phyloP scores from a whole-genome alignment of 2,329 filamentous ascomycete genomes.

The Colletotrichum liaoningense region DNA sequence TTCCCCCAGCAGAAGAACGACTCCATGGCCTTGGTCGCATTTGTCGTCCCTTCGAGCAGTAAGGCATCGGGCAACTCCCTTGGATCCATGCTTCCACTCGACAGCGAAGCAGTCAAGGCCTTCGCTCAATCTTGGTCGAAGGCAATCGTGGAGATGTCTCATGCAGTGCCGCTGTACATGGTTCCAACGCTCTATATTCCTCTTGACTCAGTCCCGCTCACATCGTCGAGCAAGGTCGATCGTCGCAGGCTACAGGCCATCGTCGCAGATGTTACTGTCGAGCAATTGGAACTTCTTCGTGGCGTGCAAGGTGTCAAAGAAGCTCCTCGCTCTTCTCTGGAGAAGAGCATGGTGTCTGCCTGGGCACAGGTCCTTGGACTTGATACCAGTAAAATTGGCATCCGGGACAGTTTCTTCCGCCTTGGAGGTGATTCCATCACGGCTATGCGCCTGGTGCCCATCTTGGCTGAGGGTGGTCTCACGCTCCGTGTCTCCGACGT shows the following conservation, averaged over 20 bases:
- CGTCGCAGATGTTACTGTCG: not conserved
- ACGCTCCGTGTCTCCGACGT: not conserved
- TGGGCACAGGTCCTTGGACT: not conserved
- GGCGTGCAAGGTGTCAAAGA: not conserved
- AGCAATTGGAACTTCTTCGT: not conserved
- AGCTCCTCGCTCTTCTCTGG: not conserved
- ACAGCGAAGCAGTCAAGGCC: not conserved
- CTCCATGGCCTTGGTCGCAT: not conserved
- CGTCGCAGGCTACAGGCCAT: slow-evolving; percentile 19
- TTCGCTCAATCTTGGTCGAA: not conserved
- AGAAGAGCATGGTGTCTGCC: not conserved
- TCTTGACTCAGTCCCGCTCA: slow-evolving; percentile 37
- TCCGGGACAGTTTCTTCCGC: slow-evolving; percentile 6
- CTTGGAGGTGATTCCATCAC: not conserved
- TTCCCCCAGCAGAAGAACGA: not conserved
- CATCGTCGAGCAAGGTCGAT: slow-evolving; percentile 37
- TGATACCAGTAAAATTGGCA: not conserved
- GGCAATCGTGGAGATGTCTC: not conserved
- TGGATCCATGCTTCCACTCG: not conserved
- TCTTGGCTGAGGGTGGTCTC: not conserved
- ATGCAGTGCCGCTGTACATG: slow-evolving; percentile 38
- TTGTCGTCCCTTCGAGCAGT: not conserved
- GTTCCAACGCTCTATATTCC: slow-evolving; percentile 38
- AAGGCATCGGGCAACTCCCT: not conserved
- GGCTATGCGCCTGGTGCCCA: not conserved